phyloP scores from a whole-genome alignment of 2,329 filamentous ascomycete genomes.

The Monosporascus ibericus region DNA sequence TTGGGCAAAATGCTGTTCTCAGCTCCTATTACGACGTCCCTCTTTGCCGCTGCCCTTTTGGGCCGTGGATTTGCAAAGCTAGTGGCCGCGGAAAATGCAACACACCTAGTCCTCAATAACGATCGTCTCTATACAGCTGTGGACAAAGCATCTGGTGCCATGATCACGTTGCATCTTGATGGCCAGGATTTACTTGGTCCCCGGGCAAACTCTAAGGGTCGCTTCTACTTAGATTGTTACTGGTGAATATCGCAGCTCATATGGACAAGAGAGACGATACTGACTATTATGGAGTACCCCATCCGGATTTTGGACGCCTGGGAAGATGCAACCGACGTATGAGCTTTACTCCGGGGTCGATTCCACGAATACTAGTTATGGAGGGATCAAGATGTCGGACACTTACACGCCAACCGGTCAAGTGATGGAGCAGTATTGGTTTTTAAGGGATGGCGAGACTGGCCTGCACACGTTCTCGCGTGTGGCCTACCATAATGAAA shows the following conservation, averaged over 20 bases:
- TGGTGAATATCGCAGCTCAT: conserved; percentile 29
- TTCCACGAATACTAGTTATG: conserved; percentile 44
- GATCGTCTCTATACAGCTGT: conserved; percentile 32
- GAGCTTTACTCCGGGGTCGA: conserved; percentile 46
- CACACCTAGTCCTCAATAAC: conserved; percentile 30
- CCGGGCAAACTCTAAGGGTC: conserved; percentile 38
- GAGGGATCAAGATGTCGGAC: conserved; percentile 54
- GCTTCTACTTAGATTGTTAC: conserved; percentile 59
- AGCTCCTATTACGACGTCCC: background rate
- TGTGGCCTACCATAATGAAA: conserved; percentile 53
- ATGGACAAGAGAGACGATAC: conserved; percentile 2
- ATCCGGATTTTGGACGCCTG: conserved; percentile 53
- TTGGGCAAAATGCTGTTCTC: background rate
- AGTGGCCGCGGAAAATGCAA: conserved; percentile 28
- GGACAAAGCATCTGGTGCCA: conserved; percentile 30
- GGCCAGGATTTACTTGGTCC: conserved; percentile 45
- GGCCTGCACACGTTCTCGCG: conserved; percentile 56
- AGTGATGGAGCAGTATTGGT: conserved; percentile 59
- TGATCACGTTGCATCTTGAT: conserved; percentile 30
- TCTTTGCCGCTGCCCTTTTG: background rate
- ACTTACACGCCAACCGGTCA: conserved; percentile 53
- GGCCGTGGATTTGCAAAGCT: conserved; percentile 12
- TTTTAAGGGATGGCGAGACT: conserved; percentile 55
- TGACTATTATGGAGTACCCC: conserved; percentile 31
- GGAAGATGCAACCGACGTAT: conserved; percentile 39